A percentile compares a stretch with the other conserved stretches of the same genome.
phyloP scores from a whole-genome alignment of 2,329 filamentous ascomycete species.

The Aspergillus calidoustus region DNA sequence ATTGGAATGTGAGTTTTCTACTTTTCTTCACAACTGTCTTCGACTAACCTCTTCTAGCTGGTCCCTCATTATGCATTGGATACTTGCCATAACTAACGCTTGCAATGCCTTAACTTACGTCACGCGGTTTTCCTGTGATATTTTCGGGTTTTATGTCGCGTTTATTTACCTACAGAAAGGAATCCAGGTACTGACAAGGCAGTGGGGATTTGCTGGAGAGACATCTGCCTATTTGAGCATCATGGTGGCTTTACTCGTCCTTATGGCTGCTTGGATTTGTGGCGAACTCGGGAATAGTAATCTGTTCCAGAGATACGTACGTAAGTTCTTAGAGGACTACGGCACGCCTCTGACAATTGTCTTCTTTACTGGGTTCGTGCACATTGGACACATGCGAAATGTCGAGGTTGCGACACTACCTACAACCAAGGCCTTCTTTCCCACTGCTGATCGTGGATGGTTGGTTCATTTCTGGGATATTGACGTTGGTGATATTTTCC shows the following conservation, averaged over 20 bases:
- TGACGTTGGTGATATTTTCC: constrained; percentile 72
- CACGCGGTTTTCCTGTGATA: constrained; percentile 89
- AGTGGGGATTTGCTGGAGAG: constrained; percentile 65
- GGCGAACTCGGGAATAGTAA: constrained; percentile 71
- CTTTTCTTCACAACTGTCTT: not conserved
- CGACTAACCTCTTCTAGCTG: constrained; percentile 57
- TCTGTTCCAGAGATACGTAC: constrained; percentile 74
- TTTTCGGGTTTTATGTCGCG: constrained; percentile 91
- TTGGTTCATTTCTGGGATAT: constrained; percentile 83
- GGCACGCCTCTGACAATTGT: constrained; percentile 80
- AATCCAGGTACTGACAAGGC: constrained; percentile 78
- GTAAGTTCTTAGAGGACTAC: constrained; percentile 87
- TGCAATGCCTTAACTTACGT: constrained; percentile 90
- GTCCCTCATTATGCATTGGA: constrained; percentile 83
- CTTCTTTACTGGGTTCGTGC: constrained; percentile 89
- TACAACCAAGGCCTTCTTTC: constrained; percentile 76
- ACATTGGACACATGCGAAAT: constrained; percentile 79
- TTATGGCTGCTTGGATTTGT: constrained; percentile 75
- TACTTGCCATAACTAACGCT: constrained; percentile 80
- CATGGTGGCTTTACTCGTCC: constrained; percentile 74
- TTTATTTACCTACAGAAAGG: constrained; percentile 92
- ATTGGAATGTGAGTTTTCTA: constrained; percentile 68
- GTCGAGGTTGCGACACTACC: constrained; percentile 74
- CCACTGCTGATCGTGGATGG: constrained; percentile 75
- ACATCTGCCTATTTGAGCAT: constrained; percentile 76